Base-by-base conservation (phyloP, 768 basidiomycete genomes). In the Kwoniella sp. region DNA sequence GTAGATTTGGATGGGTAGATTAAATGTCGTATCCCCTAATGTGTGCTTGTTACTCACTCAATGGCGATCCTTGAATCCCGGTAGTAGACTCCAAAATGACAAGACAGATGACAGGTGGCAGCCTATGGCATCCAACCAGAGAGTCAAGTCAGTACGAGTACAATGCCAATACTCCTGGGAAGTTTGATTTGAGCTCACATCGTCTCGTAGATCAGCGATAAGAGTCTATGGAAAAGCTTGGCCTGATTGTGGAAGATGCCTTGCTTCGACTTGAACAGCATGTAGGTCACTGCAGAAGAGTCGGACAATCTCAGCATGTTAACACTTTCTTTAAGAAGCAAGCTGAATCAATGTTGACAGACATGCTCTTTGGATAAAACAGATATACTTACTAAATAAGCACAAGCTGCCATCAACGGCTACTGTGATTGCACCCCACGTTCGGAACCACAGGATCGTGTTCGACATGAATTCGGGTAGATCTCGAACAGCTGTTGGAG, bases 241-340 rank as follows among this genome's bases (percentile, higher is more conserved):
- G 26, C n/a, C 24, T 59, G 58, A 37, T 59, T 59, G 25, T 59
- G 58, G 48, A 59, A 59, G 47, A 59, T 49, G 12, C 58, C 48
- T 13, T 29, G 29, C 25, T 59, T 59, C 19, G 58, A 59, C 29
- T 49, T 59, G 47, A 59, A 49, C 4, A 59, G 29, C 48, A 50
- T 59, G 30, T 24, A 59, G 2, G 58, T 59, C 47, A 59, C 58
- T 59, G 33, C 5, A 13, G 33, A 13, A 13, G 33, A 6, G 33
- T 6, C 7, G 33, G 33, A n/a, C n/a, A n/a, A n/a, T n/a, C n/a
- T n/a, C n/a, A n/a, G n/a, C n/a, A n/a, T n/a, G n/a, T n/a, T n/a
- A n/a, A n/a, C n/a, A n/a, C n/a, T n/a, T n/a, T n/a, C n/a, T n/a
- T n/a, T n/a, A n/a, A n/a, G n/a, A n/a, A n/a, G n/a, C n/a, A n/a